Evolutionary conservation across 768 basidiomycete genomes (phyloP).

Genomic region (Tricholoma sp.): DNA sequence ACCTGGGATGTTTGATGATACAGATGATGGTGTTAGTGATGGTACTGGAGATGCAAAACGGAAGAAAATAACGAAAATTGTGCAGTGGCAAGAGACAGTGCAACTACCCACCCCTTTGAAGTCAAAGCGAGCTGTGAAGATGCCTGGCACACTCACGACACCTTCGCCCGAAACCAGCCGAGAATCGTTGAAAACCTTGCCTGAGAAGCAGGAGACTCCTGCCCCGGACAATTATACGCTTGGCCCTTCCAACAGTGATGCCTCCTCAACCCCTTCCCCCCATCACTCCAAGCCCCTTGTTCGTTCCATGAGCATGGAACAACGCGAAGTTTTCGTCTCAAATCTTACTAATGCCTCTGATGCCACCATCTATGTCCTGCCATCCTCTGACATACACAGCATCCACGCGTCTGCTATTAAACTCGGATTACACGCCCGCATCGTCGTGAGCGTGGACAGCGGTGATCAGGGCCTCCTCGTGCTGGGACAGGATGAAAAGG

Average conservation of each 20-base stretch:
- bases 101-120: slow-evolving; percentile 17
- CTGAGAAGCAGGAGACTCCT: slow-evolving; percentile 9
- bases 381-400: slow-evolving; percentile 36
- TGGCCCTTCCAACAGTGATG: neutral
- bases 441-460: slow-evolving; percentile 32
- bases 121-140: slow-evolving; percentile 22
- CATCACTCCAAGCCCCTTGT: slow-evolving; percentile 23
- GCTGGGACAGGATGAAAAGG: slow-evolving; percentile 45
- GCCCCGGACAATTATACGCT: slow-evolving; percentile 1
- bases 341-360: slow-evolving; percentile 36
- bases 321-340: slow-evolving; percentile 47
- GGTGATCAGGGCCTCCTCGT: slow-evolving; percentile 42
- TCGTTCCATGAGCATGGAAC: slow-evolving; percentile 47
- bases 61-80: slow-evolving; percentile 26
- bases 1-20: slow-evolving; percentile 35
- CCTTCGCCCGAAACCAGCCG: slow-evolving; percentile 43
- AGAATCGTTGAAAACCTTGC: slow-evolving; percentile 11
- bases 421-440: slow-evolving; percentile 38
- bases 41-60: slow-evolving; percentile 13
- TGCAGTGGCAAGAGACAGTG: slow-evolving; percentile 29
- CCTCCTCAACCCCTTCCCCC: slow-evolving; percentile 10
- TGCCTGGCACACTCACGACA: slow-evolving; percentile 54
- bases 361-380: slow-evolving; percentile 47
- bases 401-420: slow-evolving; percentile 36
- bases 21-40: slow-evolving; percentile 21